Percentiles rank a stretch among this genome's conserved stretches.
These are phyloP conservation scores for Artemisia argyi DNA, from an alignment of 129 eudicot species.

Conservation along the genomic window DNA sequence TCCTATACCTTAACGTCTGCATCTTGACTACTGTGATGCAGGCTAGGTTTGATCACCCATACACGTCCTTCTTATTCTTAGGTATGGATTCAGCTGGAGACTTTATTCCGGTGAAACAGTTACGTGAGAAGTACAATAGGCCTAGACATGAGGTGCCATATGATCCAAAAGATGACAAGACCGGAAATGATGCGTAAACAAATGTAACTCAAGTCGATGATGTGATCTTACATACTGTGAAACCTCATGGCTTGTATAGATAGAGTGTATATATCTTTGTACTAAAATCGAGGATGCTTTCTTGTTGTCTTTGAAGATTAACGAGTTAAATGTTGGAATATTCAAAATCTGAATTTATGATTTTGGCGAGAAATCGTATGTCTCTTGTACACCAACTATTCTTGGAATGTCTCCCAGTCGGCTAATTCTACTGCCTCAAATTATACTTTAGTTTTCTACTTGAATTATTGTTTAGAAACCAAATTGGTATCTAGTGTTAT, in stretches of 20 bases:
- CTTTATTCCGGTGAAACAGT: slow-evolving; percentile 85
- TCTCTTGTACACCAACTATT: not conserved
- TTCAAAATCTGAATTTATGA: too few relatives aligned
- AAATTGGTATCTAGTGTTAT: too few relatives aligned
- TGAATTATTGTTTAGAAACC: too few relatives aligned
- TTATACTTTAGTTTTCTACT: too few relatives aligned
- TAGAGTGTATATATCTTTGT: slow-evolving; percentile 20
- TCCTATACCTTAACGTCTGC: slow-evolving; percentile 5
- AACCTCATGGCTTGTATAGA: slow-evolving; percentile 21
- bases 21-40: slow-evolving; percentile 27
- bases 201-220: slow-evolving; percentile 21
- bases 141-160: slow-evolving; percentile 87
- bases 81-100: slow-evolving; percentile 95
- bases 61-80: slow-evolving; percentile 71
- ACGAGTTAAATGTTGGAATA: not conserved
- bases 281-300: slow-evolving; percentile 17
- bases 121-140: slow-evolving; percentile 82
- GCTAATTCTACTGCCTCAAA: too few relatives aligned
- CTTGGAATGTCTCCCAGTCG: not conserved
- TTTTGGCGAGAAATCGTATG: too few relatives aligned
- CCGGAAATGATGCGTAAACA: slow-evolving; percentile 42
- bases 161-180: slow-evolving; percentile 58
- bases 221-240: slow-evolving; percentile 4
- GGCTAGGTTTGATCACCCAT: slow-evolving; percentile 92
- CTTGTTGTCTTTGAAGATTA: slow-evolving; percentile 7